Evolutionary conservation across 1,139 yeast species (phyloP), one percentile per base, ranked within the genome.

Genomic region (Yamadazyma conglobata): DNA sequence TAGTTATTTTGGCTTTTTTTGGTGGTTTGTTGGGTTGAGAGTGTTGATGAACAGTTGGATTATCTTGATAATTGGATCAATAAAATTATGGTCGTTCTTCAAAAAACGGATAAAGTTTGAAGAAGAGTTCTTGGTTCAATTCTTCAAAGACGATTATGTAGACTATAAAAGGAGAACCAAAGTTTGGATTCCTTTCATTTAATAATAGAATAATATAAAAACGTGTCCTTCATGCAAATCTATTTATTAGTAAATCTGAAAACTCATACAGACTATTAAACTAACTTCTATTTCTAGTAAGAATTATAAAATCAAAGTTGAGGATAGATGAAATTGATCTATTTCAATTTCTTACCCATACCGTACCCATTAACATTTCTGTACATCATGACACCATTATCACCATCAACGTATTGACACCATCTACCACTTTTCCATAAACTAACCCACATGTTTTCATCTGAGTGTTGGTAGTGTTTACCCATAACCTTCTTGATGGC

Each of bases 21-120:
- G 87, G 75, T 93, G 97, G 96, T 91, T 93, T 16, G 47, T 89
- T 4, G 97, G 97, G 0, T 68, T 88, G 2, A 95, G 91, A 52
- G 23, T 89, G 31, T 48, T 81, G 41, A 56, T 89, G 36, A 60
- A 77, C 28, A 91, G 88, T 54, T 34, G 52, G 24, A 25, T 63
- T 2, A 38, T 56, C 4, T 39, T 58, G 9, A 30, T 36, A 1
- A 40, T 47, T 5, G 71, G 70, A 2, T 50, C 49, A 4, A 43
- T 43, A 27, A 52, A 60, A 31, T 60, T 91, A 11, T 77, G 81
- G 75, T 50, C 56, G 20, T 91, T 91, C 50, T 91, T 91, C 62
- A 58, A 55, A 10, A 55, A 58, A 15, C 65, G 98, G 32, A 86
- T 91, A 23, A 50, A 39, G 24, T 75, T 58, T 49, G 98, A 91